Percentiles rank a stretch among this genome's conserved stretches.
Conservation (phyloP, 129 eudicot species). For the Flaveria sonorensis region DNA sequence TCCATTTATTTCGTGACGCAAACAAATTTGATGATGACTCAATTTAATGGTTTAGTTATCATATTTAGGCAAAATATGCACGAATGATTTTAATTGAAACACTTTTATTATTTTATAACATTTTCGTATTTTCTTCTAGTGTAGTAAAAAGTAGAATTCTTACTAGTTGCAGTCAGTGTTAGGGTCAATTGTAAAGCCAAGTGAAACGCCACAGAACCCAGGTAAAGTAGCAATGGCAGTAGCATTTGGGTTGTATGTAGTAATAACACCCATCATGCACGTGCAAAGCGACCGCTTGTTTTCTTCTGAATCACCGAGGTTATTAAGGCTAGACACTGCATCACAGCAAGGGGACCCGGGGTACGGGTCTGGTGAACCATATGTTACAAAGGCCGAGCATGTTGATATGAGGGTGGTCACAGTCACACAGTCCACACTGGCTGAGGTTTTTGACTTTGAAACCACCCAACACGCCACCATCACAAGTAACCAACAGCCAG, state of each 20-base stretch:
- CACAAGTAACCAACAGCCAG: conserved; percentile 5
- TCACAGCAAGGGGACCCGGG: conserved; percentile 47
- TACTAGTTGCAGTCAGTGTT: conserved; percentile 82
- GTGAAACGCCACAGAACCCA: conserved; percentile 92
- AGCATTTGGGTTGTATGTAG: conserved; percentile 46
- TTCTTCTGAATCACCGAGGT: conserved; percentile 40
- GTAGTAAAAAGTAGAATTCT: conserved; percentile 18
- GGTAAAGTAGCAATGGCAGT: conserved; percentile 58
- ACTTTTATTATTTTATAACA: no score
- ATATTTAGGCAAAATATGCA: no score
- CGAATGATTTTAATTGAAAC: no score
- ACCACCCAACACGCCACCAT: conserved; percentile 9
- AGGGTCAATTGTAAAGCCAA: conserved; percentile 84
- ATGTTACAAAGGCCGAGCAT: conserved; percentile 42
- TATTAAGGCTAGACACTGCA: conserved; percentile 40
- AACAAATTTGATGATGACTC: no score
- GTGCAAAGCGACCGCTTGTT: conserved; percentile 36
- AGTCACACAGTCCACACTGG: conserved; percentile 38
- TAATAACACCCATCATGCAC: conserved; percentile 48
- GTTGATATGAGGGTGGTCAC: conserved; percentile 46
- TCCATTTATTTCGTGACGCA: no score
- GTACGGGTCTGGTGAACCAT: conserved; percentile 46
- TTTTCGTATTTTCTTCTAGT: background rate
- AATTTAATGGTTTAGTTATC: no score
- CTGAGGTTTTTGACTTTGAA: conserved; percentile 29